These are phyloP conservation scores for Myriosclerotinia duriaeana DNA, from an alignment of 2,329 filamentous ascomycete genomes.

Conservation along the genomic window DNA sequence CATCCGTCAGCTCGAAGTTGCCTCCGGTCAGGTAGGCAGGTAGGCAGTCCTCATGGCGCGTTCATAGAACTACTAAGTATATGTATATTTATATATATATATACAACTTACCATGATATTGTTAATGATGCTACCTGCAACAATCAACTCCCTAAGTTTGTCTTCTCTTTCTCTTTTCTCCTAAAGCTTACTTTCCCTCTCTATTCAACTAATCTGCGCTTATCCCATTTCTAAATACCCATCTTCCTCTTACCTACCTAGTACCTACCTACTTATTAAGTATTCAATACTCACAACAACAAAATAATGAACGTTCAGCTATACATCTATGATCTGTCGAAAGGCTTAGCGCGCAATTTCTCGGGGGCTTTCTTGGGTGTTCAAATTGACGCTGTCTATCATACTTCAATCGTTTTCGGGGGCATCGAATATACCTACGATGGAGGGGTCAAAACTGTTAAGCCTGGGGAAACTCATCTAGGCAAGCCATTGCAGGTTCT, in stretches of 20 bases:
- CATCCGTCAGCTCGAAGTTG: conserved; percentile 20
- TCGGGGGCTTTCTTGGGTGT: conserved; percentile 56
- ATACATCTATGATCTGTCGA: conserved; percentile 76
- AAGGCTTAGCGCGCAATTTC: conserved; percentile 53
- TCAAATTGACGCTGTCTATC: conserved; percentile 89
- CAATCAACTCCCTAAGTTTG: conserved; percentile 5
- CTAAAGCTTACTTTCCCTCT: conserved; percentile 5
- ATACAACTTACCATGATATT: background rate
- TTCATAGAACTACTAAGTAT: conserved; percentile 13
- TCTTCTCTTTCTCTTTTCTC: conserved; percentile 11
- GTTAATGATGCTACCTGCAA: background rate
- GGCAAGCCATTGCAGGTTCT: conserved; percentile 78
- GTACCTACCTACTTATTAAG: background rate
- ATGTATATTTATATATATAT: background rate
- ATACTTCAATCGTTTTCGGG: conserved; percentile 83
- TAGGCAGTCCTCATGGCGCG: background rate
- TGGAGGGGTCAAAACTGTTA: conserved; percentile 77
- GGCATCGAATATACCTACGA: conserved; percentile 91
- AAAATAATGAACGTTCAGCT: conserved; percentile 69
- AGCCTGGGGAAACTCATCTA: conserved; percentile 81
- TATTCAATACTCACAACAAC: conserved; percentile 8
- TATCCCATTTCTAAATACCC: background rate
- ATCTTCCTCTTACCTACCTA: conserved; percentile 3
- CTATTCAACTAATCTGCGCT: conserved; percentile 9
- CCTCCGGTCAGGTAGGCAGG: background rate